These are phyloP conservation scores for Daldinia caldariorum DNA, from an alignment of 495 filamentous ascomycete species.

Conservation along the genomic window DNA sequence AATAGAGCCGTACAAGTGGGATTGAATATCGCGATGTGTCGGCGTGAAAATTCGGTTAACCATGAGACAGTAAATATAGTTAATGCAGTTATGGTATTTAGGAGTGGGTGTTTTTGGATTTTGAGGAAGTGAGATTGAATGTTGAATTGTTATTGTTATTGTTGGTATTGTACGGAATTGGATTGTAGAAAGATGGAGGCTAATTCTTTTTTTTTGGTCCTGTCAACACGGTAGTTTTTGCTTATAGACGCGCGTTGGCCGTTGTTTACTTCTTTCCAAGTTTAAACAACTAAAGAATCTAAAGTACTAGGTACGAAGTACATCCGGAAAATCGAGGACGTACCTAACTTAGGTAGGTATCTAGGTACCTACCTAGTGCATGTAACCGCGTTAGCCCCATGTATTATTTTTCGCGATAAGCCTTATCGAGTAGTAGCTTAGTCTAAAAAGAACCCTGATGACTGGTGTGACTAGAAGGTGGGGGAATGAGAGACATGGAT, in stretches of 20 bases:
- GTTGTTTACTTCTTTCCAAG: slow-evolving; percentile 17
- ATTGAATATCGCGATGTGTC: slow-evolving; percentile 29
- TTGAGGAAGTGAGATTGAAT: background rate
- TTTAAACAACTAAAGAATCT: slow-evolving; percentile 4
- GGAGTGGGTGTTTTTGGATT: background rate
- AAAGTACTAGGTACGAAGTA: background rate
- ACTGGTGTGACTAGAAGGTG: slow-evolving; percentile 8
- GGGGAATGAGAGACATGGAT: slow-evolving; percentile 10
- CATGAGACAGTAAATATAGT: slow-evolving; percentile 30
- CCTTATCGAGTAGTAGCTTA: background rate
- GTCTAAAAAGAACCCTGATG: slow-evolving; percentile 26
- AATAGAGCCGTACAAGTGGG: slow-evolving; percentile 32
- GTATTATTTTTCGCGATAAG: background rate
- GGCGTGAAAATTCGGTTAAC: slow-evolving; percentile 21
- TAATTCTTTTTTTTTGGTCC: background rate
- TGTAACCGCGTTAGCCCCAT: slow-evolving; percentile 1
- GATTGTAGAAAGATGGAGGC: slow-evolving; percentile 3
- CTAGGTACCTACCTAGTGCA: background rate
- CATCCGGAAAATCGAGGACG: background rate
- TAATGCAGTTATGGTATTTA: slow-evolving; percentile 15
- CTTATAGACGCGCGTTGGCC: slow-evolving; percentile 12
- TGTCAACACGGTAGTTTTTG: slow-evolving; percentile 12
- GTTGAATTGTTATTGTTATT: background rate
- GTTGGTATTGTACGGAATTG: background rate
- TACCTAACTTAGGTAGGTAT: background rate